Evolutionary conservation across 139 green algal genomes (phyloP).

Genomic region (Chloropicon primus): DNA sequence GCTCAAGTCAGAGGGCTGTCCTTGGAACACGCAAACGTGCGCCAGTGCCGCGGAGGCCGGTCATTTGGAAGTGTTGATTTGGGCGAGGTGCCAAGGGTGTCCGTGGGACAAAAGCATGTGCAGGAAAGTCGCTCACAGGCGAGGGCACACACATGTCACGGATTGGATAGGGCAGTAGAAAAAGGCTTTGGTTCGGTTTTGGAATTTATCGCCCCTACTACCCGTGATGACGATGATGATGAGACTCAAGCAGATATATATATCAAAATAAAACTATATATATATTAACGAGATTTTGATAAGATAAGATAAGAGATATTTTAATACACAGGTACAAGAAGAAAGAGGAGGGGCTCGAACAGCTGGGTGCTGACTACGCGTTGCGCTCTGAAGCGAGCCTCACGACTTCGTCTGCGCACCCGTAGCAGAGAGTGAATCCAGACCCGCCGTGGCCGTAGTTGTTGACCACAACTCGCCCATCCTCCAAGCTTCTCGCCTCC

Average conservation of each 20-base stretch:
- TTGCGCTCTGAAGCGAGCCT: neutral
- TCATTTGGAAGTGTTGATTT: neutral
- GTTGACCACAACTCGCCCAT: slow-evolving; percentile 5
- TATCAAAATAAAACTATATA: too few relatives aligned
- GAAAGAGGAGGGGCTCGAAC: too few relatives aligned
- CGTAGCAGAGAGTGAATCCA: slow-evolving; percentile 11
- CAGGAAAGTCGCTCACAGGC: neutral
- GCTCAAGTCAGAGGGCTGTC: neutral
- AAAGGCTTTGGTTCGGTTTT: too few relatives aligned
- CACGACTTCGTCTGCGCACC: slow-evolving; percentile 11
- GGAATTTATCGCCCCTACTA: too few relatives aligned
- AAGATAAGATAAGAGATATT: too few relatives aligned
- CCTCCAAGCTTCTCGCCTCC: neutral
- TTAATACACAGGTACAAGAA: too few relatives aligned
- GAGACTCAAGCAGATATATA: too few relatives aligned
- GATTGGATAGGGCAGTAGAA: too few relatives aligned
- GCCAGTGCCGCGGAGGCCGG: neutral
- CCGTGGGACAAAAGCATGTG: neutral
- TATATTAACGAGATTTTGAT: too few relatives aligned
- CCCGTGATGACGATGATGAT: too few relatives aligned
- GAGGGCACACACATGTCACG: too few relatives aligned
- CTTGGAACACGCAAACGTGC: neutral
- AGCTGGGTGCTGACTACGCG: too few relatives aligned
- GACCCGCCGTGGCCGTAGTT: slow-evolving; percentile 17
- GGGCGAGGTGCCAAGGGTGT: neutral